Evolutionary conservation across 495 filamentous ascomycete species (phyloP).

Genomic region (Xylaria venustula): DNA sequence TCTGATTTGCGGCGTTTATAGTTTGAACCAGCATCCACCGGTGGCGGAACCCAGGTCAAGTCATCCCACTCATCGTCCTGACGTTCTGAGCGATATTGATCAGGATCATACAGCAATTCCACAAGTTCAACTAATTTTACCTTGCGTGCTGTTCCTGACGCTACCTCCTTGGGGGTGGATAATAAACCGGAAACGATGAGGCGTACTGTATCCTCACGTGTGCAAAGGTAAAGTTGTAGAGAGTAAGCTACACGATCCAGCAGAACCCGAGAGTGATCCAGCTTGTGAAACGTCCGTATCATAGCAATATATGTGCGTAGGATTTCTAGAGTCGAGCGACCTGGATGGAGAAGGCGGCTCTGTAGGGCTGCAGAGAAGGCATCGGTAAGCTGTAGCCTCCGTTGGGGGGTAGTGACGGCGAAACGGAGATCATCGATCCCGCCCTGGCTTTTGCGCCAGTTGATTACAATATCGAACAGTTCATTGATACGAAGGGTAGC

Average conservation of each 20-base stretch:
- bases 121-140: conserved; percentile 70
- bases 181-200: conserved; percentile 85
- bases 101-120: conserved; percentile 64
- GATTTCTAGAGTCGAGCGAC: conserved; percentile 85
- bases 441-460: conserved; percentile 78
- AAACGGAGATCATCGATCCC: conserved; percentile 73
- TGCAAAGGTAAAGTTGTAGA: conserved; percentile 82
- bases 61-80: conserved; percentile 73
- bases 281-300: conserved; percentile 82
- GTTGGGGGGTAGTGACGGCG: conserved; percentile 54
- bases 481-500: conserved; percentile 76
- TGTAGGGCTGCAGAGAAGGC: conserved; percentile 68
- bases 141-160: conserved; percentile 36
- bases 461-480: conserved; percentile 83
- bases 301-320: conserved; percentile 87
- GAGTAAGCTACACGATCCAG: conserved; percentile 80
- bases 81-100: conserved; percentile 45
- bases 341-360: conserved; percentile 79
- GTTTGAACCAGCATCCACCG: conserved; percentile 87
- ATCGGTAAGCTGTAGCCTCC: conserved; percentile 63
- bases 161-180: conserved; percentile 58
- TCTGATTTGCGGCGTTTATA: conserved; percentile 85
- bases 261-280: conserved; percentile 89
- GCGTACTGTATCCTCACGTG: conserved; percentile 89
- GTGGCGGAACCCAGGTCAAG: conserved; percentile 88